Evolutionary conservation across 2,329 filamentous ascomycete species (phyloP).

Genomic region (Balansia obtecta): DNA sequence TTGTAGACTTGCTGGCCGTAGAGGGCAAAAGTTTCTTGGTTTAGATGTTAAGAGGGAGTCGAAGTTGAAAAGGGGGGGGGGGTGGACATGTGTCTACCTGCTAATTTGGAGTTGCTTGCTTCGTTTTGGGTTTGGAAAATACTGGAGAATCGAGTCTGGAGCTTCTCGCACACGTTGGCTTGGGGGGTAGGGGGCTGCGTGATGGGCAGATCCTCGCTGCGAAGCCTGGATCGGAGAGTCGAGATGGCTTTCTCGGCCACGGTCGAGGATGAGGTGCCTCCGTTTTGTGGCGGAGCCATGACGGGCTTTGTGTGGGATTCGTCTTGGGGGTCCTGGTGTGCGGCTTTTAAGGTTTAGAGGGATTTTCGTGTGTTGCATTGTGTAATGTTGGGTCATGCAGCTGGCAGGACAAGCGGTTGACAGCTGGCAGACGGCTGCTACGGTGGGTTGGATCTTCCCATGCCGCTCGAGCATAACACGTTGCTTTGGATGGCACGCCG

Average conservation of each 20-base stretch:
- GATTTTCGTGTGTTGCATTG: background rate
- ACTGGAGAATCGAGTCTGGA: slow-evolving; percentile 12
- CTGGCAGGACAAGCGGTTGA: background rate
- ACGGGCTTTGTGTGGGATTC: background rate
- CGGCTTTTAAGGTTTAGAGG: too few relatives aligned
- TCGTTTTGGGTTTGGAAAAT: background rate
- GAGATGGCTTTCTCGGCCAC: slow-evolving; percentile 4
- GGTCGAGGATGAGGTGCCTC: slow-evolving; percentile 3
- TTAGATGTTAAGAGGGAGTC: background rate
- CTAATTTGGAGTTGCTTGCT: background rate
- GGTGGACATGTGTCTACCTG: background rate
- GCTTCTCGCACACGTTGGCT: slow-evolving; percentile 13
- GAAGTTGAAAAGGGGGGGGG: background rate
- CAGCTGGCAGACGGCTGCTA: background rate
- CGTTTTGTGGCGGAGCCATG: slow-evolving; percentile 7
- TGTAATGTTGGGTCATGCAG: background rate
- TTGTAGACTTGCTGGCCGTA: slow-evolving; percentile 4
- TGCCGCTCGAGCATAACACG: background rate
- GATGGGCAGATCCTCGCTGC: slow-evolving; percentile 10
- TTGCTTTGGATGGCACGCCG: too few relatives aligned
- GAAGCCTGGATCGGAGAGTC: slow-evolving; percentile 17
- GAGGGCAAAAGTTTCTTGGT: slow-evolving; percentile 5
- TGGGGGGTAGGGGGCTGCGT: background rate
- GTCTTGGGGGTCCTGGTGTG: too few relatives aligned
- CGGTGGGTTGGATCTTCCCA: too few relatives aligned